phyloP scores from a whole-genome alignment of 208 protist species.

The Crithidia sp. region DNA sequence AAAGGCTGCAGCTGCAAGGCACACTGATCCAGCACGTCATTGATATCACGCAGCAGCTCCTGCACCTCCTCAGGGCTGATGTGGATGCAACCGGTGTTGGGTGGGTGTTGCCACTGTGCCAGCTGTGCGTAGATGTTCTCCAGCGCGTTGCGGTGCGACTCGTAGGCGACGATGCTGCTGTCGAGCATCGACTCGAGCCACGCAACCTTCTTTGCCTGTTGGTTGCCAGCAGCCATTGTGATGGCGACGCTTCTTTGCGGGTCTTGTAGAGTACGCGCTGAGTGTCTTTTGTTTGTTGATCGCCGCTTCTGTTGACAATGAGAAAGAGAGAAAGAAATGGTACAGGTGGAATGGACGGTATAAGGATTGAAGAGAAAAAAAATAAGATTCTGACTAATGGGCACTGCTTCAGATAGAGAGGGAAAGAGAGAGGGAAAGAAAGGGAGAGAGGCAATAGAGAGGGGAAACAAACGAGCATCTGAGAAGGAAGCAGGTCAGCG shows the following conservation, averaged over 20 bases:
- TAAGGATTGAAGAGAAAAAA: background rate
- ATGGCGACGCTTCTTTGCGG: too few relatives aligned
- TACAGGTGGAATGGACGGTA: background rate
- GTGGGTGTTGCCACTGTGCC: constrained; percentile 25
- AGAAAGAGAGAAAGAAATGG: too few relatives aligned
- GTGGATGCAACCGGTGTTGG: constrained; percentile 33
- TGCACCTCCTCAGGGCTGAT: constrained; percentile 18
- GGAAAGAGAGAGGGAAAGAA: constrained; percentile 13
- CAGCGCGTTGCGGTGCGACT: constrained; percentile 53
- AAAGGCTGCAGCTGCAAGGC: constrained; percentile 36
- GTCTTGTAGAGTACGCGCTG: too few relatives aligned
- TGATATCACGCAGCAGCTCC: constrained; percentile 41
- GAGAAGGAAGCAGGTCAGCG: too few relatives aligned
- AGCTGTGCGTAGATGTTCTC: constrained; percentile 43
- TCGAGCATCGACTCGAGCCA: constrained; percentile 53
- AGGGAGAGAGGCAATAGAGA: background rate
- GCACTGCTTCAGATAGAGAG: background rate
- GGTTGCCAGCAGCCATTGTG: background rate
- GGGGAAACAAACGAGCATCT: background rate
- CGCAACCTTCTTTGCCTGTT: constrained; percentile 17
- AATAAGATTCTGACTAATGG: background rate
- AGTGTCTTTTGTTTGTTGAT: too few relatives aligned
- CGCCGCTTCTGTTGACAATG: too few relatives aligned
- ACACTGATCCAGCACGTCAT: constrained; percentile 38
- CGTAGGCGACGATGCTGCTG: constrained; percentile 43